Percentiles rank a stretch among this genome's conserved stretches.
Conservation (phyloP, 495 filamentous ascomycete genomes). For the Xylaria flabelliformis region DNA sequence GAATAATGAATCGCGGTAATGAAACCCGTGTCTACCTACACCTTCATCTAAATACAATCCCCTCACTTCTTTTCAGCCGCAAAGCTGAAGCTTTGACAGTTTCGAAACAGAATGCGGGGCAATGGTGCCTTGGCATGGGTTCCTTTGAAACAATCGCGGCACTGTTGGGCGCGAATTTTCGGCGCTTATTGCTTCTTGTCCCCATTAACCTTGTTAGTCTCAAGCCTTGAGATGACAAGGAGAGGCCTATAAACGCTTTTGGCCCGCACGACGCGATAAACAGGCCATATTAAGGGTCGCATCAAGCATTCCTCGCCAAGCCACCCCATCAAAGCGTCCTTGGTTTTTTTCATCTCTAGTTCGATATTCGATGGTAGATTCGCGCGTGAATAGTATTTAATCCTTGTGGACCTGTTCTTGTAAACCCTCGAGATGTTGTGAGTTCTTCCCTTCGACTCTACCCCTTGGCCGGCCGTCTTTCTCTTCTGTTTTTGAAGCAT, state of each 20-base stretch:
- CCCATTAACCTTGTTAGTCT: not conserved
- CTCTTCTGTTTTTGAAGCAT: slow-evolving; percentile 2
- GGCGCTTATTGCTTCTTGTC: slow-evolving; percentile 8
- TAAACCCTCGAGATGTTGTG: not conserved
- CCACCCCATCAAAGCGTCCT: not conserved
- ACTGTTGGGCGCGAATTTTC: slow-evolving; percentile 1
- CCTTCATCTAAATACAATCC: not conserved
- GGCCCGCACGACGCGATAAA: not conserved
- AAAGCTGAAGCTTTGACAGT: not conserved
- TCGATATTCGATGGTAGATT: slow-evolving; percentile 17
- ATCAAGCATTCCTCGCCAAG: slow-evolving; percentile 8
- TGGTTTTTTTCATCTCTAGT: not conserved
- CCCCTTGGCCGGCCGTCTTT: slow-evolving; percentile 10
- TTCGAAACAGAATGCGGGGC: slow-evolving; percentile 19
- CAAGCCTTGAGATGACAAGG: slow-evolving; percentile 14
- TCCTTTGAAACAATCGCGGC: slow-evolving; percentile 21
- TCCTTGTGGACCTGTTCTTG: not conserved
- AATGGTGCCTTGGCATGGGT: slow-evolving; percentile 11
- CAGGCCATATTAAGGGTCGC: not conserved
- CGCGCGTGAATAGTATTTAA: slow-evolving; percentile 5
- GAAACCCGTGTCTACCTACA: not conserved
- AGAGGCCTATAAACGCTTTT: slow-evolving; percentile 11
- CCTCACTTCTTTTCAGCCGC: slow-evolving; percentile 16
- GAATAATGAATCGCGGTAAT: no score
- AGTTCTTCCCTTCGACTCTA: not conserved